These are phyloP conservation scores for Penicillium alfredii DNA, from an alignment of 495 filamentous ascomycete species.

Conservation along the genomic window DNA sequence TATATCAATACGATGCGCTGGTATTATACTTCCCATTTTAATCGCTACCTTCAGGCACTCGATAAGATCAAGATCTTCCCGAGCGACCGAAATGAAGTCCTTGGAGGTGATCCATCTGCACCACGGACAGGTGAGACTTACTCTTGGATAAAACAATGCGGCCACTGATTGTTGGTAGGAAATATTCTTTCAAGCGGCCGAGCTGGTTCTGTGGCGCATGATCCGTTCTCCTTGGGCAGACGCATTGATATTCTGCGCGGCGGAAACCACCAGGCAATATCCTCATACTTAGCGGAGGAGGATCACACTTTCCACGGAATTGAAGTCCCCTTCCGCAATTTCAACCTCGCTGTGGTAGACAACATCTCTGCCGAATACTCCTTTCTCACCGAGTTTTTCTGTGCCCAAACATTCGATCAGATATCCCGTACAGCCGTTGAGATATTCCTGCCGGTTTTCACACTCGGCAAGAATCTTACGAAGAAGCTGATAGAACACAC, in stretches of 20 bases:
- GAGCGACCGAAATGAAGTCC: conserved; percentile 76
- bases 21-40: conserved; percentile 93
- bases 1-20: conserved; percentile 99
- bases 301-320: conserved; percentile 78
- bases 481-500: conserved; percentile 69
- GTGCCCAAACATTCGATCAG: conserved; percentile 51
- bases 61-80: conserved; percentile 76
- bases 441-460: conserved; percentile 81
- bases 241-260: conserved; percentile 73
- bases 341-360: conserved; percentile 89
- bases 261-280: conserved; percentile 62
- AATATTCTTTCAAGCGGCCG: conserved; percentile 30
- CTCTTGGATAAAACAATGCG: no score
- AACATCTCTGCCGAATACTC: conserved; percentile 94
- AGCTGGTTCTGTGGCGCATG: conserved; percentile 61
- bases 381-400: conserved; percentile 87
- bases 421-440: conserved; percentile 63
- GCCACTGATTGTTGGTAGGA: conserved; percentile 18
- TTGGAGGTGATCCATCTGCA: conserved; percentile 69
- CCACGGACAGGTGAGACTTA: conserved; percentile 45
- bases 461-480: conserved; percentile 69
- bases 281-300: conserved; percentile 82
- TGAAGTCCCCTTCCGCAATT: conserved; percentile 84
- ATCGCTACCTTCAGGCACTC: conserved; percentile 75
- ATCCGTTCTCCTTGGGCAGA: conserved; percentile 81